A percentile compares a stretch with the other conserved stretches of the same genome.
phyloP scores from a whole-genome alignment of 495 filamentous ascomycete species.

The Xylaria palmicola region DNA sequence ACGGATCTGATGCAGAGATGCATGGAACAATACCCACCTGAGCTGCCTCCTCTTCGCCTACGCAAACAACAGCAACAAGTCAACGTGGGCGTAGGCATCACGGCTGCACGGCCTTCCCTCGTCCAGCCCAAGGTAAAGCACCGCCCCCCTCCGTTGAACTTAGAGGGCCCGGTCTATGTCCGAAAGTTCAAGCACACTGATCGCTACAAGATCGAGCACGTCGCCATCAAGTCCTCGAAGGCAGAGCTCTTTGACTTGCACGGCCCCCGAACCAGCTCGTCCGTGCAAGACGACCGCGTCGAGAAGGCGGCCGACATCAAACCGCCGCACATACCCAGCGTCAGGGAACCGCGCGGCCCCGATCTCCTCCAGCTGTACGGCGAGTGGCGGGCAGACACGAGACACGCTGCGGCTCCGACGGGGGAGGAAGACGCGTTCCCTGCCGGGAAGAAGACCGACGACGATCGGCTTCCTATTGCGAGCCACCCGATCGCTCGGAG shows the following conservation, averaged over 20 bases:
- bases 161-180: background rate
- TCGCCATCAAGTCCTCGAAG: conserved; percentile 2
- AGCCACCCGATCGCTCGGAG: background rate
- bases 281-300: background rate
- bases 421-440: background rate
- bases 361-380: background rate
- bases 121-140: background rate
- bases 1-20: conserved; percentile 19
- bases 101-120: background rate
- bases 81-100: background rate
- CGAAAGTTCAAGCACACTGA: background rate
- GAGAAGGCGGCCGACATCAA: background rate
- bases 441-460: background rate
- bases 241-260: background rate
- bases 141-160: conserved; percentile 4
- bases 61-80: background rate
- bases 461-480: background rate
- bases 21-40: background rate
- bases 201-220: conserved; percentile 6
- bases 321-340: background rate
- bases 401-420: background rate
- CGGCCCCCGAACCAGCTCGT: background rate
- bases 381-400: background rate
- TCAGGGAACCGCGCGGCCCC: background rate
- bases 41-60: background rate